Conservation (phyloP, 345 rosid species). For the Barbarea vulgaris region DNA sequence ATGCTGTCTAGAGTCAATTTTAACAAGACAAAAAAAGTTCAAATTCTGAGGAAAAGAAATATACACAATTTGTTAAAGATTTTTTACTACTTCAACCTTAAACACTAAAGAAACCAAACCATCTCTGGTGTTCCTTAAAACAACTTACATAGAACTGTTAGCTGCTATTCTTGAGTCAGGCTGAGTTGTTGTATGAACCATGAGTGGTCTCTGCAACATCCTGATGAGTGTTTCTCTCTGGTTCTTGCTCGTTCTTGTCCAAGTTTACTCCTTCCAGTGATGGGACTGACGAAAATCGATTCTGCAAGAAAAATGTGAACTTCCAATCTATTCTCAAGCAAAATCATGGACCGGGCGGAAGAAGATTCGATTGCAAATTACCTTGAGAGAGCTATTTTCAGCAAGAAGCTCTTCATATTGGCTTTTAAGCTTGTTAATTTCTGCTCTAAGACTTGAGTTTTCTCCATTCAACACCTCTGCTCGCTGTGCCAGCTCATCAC, state of each 20-base stretch:
- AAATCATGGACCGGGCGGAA: background rate
- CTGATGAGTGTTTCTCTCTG: conserved; percentile 30
- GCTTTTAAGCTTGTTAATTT: conserved; percentile 65
- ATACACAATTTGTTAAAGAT: conserved; percentile 15
- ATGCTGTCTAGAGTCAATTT: background rate
- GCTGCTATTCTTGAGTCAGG: conserved; percentile 17
- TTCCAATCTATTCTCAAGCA: background rate
- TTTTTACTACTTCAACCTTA: background rate
- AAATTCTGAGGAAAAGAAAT: background rate
- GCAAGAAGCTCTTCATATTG: conserved; percentile 72
- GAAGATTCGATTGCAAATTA: conserved; percentile 1
- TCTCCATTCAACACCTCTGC: conserved; percentile 86
- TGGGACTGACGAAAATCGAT: conserved; percentile 55
- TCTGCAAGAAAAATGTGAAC: conserved; percentile 49
- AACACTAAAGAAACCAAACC: conserved; percentile 5
- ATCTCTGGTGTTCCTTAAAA: conserved; percentile 26
- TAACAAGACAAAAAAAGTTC: background rate
- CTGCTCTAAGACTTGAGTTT: conserved; percentile 77
- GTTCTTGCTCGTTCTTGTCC: conserved; percentile 51
- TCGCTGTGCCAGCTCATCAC: conserved; percentile 89
- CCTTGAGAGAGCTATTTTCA: conserved; percentile 80
- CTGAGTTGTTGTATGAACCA: conserved; percentile 38
- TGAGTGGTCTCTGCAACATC: conserved; percentile 40
- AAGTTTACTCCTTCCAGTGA: conserved; percentile 52
- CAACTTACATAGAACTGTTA: conserved; percentile 25